These are phyloP conservation scores for Boletus calvinii DNA, from an alignment of 1,284 basidiomycete species.

Conservation along the genomic window DNA sequence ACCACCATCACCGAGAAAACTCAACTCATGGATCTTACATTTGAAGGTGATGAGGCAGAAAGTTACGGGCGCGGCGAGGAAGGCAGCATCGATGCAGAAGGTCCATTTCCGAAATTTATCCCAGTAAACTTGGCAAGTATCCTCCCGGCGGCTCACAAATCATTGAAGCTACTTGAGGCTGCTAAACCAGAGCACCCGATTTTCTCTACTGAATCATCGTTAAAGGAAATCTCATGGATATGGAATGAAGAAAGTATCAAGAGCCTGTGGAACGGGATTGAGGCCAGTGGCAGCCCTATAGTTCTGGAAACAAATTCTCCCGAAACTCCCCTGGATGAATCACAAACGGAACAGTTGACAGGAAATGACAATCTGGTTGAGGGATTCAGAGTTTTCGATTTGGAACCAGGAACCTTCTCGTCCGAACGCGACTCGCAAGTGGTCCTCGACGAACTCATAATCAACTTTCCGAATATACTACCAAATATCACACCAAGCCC, in stretches of 20 bases:
- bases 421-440: constrained; percentile 31
- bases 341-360: not conserved
- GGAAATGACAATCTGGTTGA: constrained; percentile 37
- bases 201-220: constrained; percentile 34
- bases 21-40: constrained; percentile 27
- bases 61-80: constrained; percentile 41
- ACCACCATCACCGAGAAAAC: constrained; percentile 19
- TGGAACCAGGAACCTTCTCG: constrained; percentile 54
- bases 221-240: constrained; percentile 54
- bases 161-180: constrained; percentile 57
- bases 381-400: constrained; percentile 60
- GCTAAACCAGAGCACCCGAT: constrained; percentile 62
- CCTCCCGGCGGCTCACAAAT: constrained; percentile 62
- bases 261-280: constrained; percentile 37
- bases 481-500: constrained; percentile 66
- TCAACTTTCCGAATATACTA: constrained; percentile 53
- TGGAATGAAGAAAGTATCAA: constrained; percentile 59
- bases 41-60: constrained; percentile 37
- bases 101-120: constrained; percentile 61
- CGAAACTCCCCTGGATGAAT: not conserved
- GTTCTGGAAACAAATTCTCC: not conserved
- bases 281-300: not conserved
- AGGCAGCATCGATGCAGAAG: constrained; percentile 36
- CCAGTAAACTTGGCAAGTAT: constrained; percentile 46
- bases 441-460: constrained; percentile 48